Evolutionary conservation across 345 rosid species (phyloP).

Genomic region (Conringia planisiliqua): DNA sequence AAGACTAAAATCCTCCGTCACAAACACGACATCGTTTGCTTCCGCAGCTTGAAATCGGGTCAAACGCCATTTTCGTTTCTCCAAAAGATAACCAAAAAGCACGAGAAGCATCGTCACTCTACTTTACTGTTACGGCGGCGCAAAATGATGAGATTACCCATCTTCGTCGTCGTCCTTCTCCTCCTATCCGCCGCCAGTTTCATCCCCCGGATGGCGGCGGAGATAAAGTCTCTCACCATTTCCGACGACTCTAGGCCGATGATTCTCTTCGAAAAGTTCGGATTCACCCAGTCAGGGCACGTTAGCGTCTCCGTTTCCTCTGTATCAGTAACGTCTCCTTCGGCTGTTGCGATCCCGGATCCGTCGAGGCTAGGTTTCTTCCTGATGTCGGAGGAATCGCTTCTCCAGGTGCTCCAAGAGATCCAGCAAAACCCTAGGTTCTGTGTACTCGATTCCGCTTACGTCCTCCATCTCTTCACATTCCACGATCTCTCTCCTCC

Average conservation of each 20-base stretch:
- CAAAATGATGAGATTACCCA: slow-evolving; percentile 27
- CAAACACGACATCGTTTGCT: background rate
- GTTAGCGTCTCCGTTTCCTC: slow-evolving; percentile 59
- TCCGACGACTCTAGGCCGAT: slow-evolving; percentile 65
- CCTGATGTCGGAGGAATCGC: slow-evolving; percentile 87
- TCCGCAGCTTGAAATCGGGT: background rate
- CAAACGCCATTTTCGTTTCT: slow-evolving; percentile 9
- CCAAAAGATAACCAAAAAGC: background rate
- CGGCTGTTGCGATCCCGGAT: slow-evolving; percentile 39
- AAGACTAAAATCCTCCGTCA: background rate
- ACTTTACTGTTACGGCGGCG: background rate
- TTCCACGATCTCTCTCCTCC: slow-evolving; percentile 80
- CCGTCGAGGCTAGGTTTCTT: slow-evolving; percentile 81
- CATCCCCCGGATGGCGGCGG: slow-evolving; percentile 45
- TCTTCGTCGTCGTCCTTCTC: slow-evolving; percentile 25
- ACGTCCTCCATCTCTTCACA: slow-evolving; percentile 54
- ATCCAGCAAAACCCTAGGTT: slow-evolving; percentile 68
- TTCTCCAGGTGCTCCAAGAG: slow-evolving; percentile 72
- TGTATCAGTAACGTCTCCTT: slow-evolving; percentile 54
- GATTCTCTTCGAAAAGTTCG: slow-evolving; percentile 95
- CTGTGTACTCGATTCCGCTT: slow-evolving; percentile 80
- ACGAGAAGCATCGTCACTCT: slow-evolving; percentile 20
- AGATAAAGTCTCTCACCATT: slow-evolving; percentile 63
- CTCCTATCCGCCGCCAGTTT: slow-evolving; percentile 31
- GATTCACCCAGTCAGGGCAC: slow-evolving; percentile 77